Evolutionary conservation across 179 eudicot species (phyloP).

Genomic region (Silene noctiflora): DNA sequence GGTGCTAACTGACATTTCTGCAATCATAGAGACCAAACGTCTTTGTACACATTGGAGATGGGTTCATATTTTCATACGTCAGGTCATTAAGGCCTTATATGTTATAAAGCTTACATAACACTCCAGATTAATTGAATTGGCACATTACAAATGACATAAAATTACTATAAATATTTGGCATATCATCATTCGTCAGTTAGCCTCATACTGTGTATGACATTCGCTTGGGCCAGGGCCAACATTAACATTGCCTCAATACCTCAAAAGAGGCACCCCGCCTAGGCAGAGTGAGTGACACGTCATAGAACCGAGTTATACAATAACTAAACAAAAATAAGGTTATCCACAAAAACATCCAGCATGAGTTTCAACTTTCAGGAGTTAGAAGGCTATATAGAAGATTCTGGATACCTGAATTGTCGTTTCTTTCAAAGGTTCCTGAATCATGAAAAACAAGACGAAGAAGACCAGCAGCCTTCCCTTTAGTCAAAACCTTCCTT

Average conservation of each 20-base stretch:
- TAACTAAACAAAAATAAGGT: not conserved
- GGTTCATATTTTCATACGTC: not conserved
- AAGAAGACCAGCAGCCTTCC: slow-evolving; percentile 92
- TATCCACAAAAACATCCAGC: not conserved
- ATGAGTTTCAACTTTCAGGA: not conserved
- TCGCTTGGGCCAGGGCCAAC: not conserved
- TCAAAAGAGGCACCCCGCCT: not conserved
- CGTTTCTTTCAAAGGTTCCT: slow-evolving; percentile 70
- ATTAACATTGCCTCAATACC: not conserved
- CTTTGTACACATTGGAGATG: not conserved
- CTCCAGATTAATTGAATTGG: not conserved
- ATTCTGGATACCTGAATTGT: slow-evolving; percentile 48
- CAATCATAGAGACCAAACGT: not conserved
- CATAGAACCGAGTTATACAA: not conserved
- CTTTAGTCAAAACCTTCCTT: slow-evolving; percentile 66
- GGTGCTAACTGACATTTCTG: not conserved
- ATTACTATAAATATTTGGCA: not conserved
- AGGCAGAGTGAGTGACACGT: not conserved
- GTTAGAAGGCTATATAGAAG: not conserved
- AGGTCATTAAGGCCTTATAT: not conserved
- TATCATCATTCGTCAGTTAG: not conserved
- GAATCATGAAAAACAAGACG: slow-evolving; percentile 98
- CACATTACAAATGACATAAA: not conserved
- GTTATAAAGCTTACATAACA: not conserved
- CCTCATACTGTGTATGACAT: not conserved